A percentile compares a stretch with the other conserved stretches of the same genome.
Evolutionary conservation across 1,139 yeast species (phyloP).

Genomic region (Yamadazyma taylorii): DNA sequence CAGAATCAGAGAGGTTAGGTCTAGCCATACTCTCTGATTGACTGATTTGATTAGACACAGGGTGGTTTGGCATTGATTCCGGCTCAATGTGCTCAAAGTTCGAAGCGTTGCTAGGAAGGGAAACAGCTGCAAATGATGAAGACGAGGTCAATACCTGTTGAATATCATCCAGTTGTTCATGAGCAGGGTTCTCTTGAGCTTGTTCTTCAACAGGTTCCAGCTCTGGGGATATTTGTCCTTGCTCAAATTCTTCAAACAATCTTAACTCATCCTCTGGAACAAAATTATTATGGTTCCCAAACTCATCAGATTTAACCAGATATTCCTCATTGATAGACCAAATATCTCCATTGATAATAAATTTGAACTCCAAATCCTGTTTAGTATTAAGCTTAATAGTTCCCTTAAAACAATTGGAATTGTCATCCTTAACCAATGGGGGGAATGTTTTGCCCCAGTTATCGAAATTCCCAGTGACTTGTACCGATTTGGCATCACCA

Average conservation of each 20-base stretch:
- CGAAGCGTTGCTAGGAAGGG: constrained; percentile 17
- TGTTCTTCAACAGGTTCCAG: background rate
- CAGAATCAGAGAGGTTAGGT: constrained; percentile 13
- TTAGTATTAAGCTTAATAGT: constrained; percentile 21
- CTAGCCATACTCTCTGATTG: background rate
- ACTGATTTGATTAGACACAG: background rate
- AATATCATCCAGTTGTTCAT: constrained; percentile 5
- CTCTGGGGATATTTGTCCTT: constrained; percentile 4
- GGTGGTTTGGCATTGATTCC: background rate
- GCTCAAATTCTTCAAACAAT: constrained; percentile 16
- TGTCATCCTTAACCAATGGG: constrained; percentile 16
- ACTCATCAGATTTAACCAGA: constrained; percentile 29
- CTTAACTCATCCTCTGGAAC: constrained; percentile 30
- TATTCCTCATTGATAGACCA: constrained; percentile 35
- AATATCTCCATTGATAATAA: constrained; percentile 33
- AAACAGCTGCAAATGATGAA: constrained; percentile 46
- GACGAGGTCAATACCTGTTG: constrained; percentile 32
- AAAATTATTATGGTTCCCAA: constrained; percentile 41
- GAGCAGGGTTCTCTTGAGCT: background rate
- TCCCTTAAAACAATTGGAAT: constrained; percentile 15
- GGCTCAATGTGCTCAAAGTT: constrained; percentile 12
- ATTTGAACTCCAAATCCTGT: constrained; percentile 33
- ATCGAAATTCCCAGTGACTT: constrained; percentile 46
- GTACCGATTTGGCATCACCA: constrained; percentile 23
- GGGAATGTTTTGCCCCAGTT: constrained; percentile 33